Base-by-base conservation (phyloP, 148 eudicot species). In the Heliamphora exappendiculata region DNA sequence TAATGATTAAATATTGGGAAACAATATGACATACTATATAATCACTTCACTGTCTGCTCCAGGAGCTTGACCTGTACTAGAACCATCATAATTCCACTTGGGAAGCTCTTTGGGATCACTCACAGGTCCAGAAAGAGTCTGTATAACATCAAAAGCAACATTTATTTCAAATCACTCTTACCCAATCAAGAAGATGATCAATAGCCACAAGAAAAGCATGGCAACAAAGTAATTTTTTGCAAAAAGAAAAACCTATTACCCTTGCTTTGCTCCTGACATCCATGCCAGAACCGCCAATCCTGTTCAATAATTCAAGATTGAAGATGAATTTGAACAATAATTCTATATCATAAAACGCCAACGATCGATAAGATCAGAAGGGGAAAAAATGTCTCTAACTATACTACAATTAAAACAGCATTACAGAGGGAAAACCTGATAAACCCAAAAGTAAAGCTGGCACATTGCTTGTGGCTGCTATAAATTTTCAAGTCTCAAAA, bases 261-360 rank as follows among this genome's bases (percentile, higher is more conserved):
- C 89, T 94, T 55, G 93, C 95, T 88, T 94, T 94, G 90, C 98
- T 91, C 80, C 98, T 86, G 71, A 94, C 45, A 53, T 94, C 98
- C 91, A 90, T 79, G 33, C 98, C 98, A 24, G 98, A 88, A 59
- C 98, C 98, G 68, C 98, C 98, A 67, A 94, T 90, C 98, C 98
- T 91, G 81, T 78, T 24, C 66, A 67, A 70, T 34, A 57, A 26
- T 7, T 13, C 36, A 39, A 41, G 22, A 67, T 28, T 41, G 37
- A 3, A 22, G 1, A 7, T 47, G 17, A 60, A 4, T 3, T n/a
- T n/a, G 1, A 0, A 13, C 4, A 28, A 39, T 41, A 39, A 1
- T 67, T 67, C 60, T 22, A 39, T 0, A 60, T 53, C 39, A 49
- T 0, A 26, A 58, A 10, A 26, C 26, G 33, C 36, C 5, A 55